Percentiles rank a stretch among this genome's conserved stretches.
These are phyloP conservation scores for Papilionanthe hybrid DNA, from an alignment of 116 monocot species.

Conservation along the genomic window DNA sequence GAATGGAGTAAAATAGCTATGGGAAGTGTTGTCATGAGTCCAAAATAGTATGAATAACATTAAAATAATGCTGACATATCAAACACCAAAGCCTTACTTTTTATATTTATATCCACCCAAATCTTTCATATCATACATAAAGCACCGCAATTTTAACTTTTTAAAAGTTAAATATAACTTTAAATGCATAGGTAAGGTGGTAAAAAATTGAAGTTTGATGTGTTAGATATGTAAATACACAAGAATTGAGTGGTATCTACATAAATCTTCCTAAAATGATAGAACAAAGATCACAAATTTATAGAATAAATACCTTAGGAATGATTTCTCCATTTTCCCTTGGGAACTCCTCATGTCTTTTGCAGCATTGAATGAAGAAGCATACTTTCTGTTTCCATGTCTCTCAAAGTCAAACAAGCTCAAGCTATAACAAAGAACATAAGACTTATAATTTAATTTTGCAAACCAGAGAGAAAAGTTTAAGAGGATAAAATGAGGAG, in stretches of 20 bases:
- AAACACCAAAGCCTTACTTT: too few species aligned
- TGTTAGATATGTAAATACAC: too few species aligned
- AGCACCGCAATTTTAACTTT: too few species aligned
- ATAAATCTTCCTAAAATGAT: too few species aligned
- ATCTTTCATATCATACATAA: too few species aligned
- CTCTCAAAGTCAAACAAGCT: constrained; percentile 86
- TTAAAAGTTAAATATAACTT: too few species aligned
- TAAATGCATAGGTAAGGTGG: too few species aligned
- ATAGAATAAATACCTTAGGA: constrained; percentile 61
- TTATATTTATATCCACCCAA: too few species aligned
- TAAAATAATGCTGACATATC: neutral
- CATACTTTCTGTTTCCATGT: constrained; percentile 88
- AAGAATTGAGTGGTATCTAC: too few species aligned
- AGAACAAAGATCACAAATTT: neutral
- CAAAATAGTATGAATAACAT: neutral
- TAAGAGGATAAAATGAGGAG: constrained; percentile 1
- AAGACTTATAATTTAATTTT: neutral
- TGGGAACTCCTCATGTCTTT: constrained; percentile 74
- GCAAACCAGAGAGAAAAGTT: neutral
- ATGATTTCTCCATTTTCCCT: constrained; percentile 99
- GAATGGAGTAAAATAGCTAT: neutral
- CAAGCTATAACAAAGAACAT: constrained; percentile 42
- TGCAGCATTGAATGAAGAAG: constrained; percentile 66
- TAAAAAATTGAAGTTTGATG: too few species aligned
- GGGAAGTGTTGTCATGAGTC: neutral